Conservation (phyloP, 1,284 basidiomycete genomes). For the Sanghuangporus baumii region DNA sequence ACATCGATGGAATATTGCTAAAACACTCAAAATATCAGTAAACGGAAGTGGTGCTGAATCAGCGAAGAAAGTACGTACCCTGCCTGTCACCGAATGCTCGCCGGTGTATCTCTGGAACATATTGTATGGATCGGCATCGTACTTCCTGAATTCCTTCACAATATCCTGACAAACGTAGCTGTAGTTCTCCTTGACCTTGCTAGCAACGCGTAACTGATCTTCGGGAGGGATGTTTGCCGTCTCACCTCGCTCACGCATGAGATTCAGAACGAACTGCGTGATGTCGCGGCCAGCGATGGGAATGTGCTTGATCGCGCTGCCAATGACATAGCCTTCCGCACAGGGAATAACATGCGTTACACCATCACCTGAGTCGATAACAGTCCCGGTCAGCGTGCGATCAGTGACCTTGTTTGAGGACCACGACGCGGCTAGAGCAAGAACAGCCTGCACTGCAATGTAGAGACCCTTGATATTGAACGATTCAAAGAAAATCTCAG, state of each 20-base stretch:
- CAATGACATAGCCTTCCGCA: constrained; percentile 98
- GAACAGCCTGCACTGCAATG: constrained; percentile 97
- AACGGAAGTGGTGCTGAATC: neutral
- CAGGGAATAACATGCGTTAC: constrained; percentile 97
- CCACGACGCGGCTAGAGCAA: constrained; percentile 99
- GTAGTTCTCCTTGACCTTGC: constrained; percentile 97
- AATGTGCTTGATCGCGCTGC: constrained; percentile 98
- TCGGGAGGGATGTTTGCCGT: constrained; percentile 90
- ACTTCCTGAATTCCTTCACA: constrained; percentile 98
- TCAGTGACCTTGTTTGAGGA: constrained; percentile 89
- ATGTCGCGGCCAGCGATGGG: constrained; percentile 98
- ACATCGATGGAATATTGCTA: constrained; percentile 91
- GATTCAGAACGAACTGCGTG: constrained; percentile 93
- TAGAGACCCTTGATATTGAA: constrained; percentile 98
- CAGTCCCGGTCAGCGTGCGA: constrained; percentile 93
- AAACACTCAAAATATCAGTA: neutral
- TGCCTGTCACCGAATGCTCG: constrained; percentile 88
- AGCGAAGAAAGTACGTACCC: constrained; percentile 47
- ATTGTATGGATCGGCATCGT: constrained; percentile 94
- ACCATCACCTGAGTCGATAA: constrained; percentile 98
- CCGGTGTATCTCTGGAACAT: constrained; percentile 94
- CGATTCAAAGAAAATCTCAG: constrained; percentile 99
- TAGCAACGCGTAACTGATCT: constrained; percentile 88
- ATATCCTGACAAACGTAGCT: constrained; percentile 99
- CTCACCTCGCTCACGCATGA: constrained; percentile 95